A percentile compares a stretch with the other conserved stretches of the same genome.
Evolutionary conservation across 2,329 filamentous ascomycete species (phyloP).

Genomic region (Colletotrichum siamense): DNA sequence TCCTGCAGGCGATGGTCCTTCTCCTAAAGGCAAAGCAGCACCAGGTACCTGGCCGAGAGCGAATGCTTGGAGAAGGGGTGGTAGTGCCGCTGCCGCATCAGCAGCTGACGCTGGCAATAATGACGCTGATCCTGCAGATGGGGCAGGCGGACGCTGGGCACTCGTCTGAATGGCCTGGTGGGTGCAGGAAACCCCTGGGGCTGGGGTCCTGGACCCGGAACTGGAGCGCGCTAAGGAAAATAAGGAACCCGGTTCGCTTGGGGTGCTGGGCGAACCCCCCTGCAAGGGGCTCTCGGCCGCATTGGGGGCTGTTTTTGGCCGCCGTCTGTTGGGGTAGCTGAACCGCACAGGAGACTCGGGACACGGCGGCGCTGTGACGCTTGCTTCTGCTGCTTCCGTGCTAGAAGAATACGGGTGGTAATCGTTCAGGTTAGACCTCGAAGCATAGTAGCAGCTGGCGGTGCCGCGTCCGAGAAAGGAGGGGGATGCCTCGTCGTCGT

Average conservation of each 20-base stretch:
- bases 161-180: not conserved
- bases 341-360: constrained; percentile 18
- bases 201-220: constrained; percentile 18
- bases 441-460: not conserved
- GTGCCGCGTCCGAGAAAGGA: not conserved
- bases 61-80: not conserved
- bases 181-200: constrained; percentile 18
- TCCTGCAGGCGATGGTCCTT: not conserved
- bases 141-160: constrained; percentile 4
- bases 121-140: constrained; percentile 21
- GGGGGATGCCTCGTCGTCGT: not conserved
- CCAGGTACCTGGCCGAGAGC: not conserved
- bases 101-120: constrained; percentile 18
- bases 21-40: not conserved
- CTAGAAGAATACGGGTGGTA: not conserved
- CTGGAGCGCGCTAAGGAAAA: constrained; percentile 16
- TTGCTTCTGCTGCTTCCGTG: not conserved
- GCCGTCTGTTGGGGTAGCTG: constrained; percentile 18
- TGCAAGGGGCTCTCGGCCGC: constrained; percentile 14
- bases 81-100: constrained; percentile 1
- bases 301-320: constrained; percentile 17
- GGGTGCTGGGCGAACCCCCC: constrained; percentile 10
- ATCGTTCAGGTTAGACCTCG: not conserved
- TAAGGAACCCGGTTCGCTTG: constrained; percentile 17
- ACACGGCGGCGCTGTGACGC: not conserved